Evolutionary conservation across 2,329 filamentous ascomycete genomes (phyloP), one percentile per base, ranked within the genome.

Genomic region (Tolypocladium capitatum): DNA sequence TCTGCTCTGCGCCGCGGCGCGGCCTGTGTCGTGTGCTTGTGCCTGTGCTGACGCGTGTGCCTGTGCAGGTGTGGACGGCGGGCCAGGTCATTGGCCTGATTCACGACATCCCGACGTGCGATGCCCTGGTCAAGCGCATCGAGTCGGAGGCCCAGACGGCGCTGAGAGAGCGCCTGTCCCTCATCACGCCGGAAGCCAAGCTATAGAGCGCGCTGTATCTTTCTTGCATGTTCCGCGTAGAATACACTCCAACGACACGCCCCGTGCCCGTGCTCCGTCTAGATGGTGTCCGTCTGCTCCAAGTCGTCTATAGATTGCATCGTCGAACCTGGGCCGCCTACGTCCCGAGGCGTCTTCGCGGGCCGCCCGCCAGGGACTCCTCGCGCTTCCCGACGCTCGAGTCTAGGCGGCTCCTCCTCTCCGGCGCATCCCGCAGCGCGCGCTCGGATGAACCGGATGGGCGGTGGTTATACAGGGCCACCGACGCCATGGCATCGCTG

Each of bases 71-170:
- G 35, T 98, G 92, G 92, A 97, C 92, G 20, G 89, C 91, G 9
- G 92, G 92, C 11, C 91, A 96, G 64, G 91, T 97, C 55, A 95
- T 98, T 55, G 86, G 86, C 6, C 64, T 92, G 48, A 92, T 92
- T 52, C 80, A 91, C 56, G 86, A 92, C 58, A 86, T 90, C 47
- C 85, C 85, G 9, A 86, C 83, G 0, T 91, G 86, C 60, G 75
- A 76, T 43, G 80, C 69, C 1, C 69, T 92, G 27, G 68, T 89
- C 10, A 71, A 71, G 55, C 76, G 86, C 49, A 90, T 92, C 56
- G 85, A 90, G 70, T 81, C 73, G 62, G 86, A 91, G 64, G 86
- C 86, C 0, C 75, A 84, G 61, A 73, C 78, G 49, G 73, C 83
- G 4, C 68, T 90, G 52, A 74, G 68, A 58, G 76, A 80, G 58